Evolutionary conservation across 169 alveolate genomes (phyloP), one percentile per base, ranked within the genome.

Genomic region (Cryptosporidium felis): DNA sequence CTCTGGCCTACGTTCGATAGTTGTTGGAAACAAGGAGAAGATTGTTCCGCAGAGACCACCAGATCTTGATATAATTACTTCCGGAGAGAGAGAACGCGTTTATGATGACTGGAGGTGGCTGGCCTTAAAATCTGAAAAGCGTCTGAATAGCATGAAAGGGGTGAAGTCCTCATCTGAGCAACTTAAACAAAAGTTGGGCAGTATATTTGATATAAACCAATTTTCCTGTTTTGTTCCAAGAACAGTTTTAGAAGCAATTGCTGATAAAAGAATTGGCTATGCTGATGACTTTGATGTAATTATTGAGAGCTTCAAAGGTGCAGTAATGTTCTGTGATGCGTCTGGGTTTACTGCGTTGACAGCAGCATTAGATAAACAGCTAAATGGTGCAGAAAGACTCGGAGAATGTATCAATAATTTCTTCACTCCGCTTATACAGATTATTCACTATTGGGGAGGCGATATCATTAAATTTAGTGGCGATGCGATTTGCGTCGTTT

Each of bases 401-500:
- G 96, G 96, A 1, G 80, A 89, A 26, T 92, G 92, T 60, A 88
- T 93, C 56, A 93, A 93, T 60, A 89, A 89, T 67, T 93, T 93
- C 59, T 93, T 92, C 56, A 92, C 92, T 51, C 94, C 95, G 38
- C 59, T 93, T 41, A 93, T 93, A 3, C 88, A 91, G 45, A 90
- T 92, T 34, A 93, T 93, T 3, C 90, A 93, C 40, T 82, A 80
- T 38, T 93, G 94, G 94, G 96, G 95, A 5, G 97, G 96, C 1
- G 97, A 93, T 74, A 92, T 94, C 23, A 90, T 94, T 80, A 93
- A 93, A 91, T 94, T 94, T 67, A 91, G 94, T 56, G 97, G 97
- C 2, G 96, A 90, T 46, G 97, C 96, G 0, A 92, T 93, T 38
- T 74, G 91, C 32, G 96, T 92, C 9, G 93, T 93, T 34, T 93